phyloP scores from a whole-genome alignment of 2,329 filamentous ascomycete genomes.

The Botrytis hyacinthi region DNA sequence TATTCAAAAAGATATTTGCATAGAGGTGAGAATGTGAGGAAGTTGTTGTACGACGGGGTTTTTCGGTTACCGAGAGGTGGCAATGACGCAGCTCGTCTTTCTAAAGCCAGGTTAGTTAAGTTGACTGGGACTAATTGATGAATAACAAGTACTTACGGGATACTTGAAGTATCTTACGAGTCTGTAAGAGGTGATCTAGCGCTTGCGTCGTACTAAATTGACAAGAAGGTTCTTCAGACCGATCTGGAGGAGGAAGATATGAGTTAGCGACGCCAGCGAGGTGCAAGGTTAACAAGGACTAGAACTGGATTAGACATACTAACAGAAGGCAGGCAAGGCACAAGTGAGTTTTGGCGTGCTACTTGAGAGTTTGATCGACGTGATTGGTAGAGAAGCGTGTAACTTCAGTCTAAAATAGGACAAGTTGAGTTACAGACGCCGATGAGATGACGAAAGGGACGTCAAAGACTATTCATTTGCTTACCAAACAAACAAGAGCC shows the following conservation, averaged over 20 bases:
- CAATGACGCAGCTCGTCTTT: too few relatives aligned
- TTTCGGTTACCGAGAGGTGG: neutral
- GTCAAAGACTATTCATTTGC: neutral
- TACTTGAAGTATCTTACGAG: neutral
- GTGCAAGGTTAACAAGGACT: neutral
- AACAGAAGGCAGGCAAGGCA: accelerated
- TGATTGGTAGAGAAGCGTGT: too few relatives aligned
- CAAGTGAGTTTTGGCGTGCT: neutral
- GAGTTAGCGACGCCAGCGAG: neutral
- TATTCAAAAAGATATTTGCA: neutral
- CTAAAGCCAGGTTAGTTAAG: neutral
- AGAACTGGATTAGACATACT: neutral
- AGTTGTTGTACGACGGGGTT: neutral
- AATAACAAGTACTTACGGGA: neutral
- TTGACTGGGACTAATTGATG: neutral
- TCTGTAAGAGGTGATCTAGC: neutral
- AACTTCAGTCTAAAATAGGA: neutral
- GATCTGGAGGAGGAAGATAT: neutral
- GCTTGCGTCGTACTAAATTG: neutral
- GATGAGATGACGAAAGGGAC: neutral
- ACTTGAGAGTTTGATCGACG: too few relatives aligned
- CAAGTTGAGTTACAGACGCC: neutral
- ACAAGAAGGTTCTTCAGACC: neutral
- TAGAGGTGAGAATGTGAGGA: neutral
- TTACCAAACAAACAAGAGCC: neutral